Evolutionary conservation across 148 eudicot genomes (phyloP).

Genomic region (Vaccinium macrocarpon): DNA sequence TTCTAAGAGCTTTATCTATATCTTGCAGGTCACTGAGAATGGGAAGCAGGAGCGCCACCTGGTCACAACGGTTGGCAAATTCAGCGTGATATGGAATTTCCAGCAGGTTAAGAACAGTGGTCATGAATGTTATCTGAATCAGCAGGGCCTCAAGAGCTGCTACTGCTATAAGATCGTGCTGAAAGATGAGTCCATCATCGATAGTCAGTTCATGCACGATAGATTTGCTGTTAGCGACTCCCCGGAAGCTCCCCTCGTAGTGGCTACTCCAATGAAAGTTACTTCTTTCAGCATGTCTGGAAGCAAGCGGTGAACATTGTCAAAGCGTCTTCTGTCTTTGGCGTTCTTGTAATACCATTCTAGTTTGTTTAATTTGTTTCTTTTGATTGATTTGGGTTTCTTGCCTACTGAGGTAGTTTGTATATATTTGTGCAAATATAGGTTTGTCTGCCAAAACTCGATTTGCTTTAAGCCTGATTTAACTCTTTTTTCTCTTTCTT

Average conservation of each 20-base stretch:
- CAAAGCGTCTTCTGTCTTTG: neutral
- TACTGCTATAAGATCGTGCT: constrained; percentile 83
- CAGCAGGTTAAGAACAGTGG: constrained; percentile 93
- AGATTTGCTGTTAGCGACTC: constrained; percentile 64
- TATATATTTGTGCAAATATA: neutral
- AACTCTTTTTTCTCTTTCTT: neutral
- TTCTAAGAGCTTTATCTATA: neutral
- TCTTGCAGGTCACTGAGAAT: constrained; percentile 72
- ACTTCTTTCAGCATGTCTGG: constrained; percentile 81
- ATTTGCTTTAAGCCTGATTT: neutral
- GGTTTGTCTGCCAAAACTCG: neutral
- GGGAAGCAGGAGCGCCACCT: constrained; percentile 94
- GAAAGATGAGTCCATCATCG: constrained; percentile 85
- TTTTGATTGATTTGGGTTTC: neutral
- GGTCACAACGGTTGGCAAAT: constrained; percentile 85
- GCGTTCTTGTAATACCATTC: neutral
- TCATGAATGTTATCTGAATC: constrained; percentile 78
- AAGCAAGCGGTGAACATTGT: constrained; percentile 23
- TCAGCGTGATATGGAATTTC: constrained; percentile 92
- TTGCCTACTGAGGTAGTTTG: neutral
- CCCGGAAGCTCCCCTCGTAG: constrained; percentile 93
- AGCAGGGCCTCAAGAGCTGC: constrained; percentile 94
- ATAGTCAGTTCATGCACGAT: constrained; percentile 97
- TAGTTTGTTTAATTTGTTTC: neutral
- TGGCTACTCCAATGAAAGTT: constrained; percentile 92